Evolutionary conservation across 208 protist species (phyloP), one percentile per base, ranked within the genome.

Genomic region (Trypanosoma rangeli): DNA sequence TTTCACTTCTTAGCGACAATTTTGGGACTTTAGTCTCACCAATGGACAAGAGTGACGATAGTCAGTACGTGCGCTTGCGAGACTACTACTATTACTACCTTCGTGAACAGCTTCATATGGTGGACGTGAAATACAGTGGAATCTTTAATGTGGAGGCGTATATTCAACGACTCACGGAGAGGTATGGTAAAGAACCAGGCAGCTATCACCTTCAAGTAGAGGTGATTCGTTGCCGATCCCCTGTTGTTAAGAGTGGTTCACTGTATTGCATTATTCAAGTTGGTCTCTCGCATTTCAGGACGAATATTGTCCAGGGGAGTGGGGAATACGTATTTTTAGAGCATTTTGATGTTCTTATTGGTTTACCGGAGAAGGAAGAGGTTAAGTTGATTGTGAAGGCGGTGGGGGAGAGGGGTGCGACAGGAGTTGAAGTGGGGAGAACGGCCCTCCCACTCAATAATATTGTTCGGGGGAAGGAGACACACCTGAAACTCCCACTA

Each of bases 71-170:
- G 5, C 80, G 87, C 13, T 57, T 95, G 64, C 66, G 77, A 46
- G 62, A 81, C 58, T 94, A 83, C 73, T 92, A 84, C 69, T 86
- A 79, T 64, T 93, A 87, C 70, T 94, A 95, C 73, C 42, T 86
- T 15, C 85, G 73, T 3, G 60, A 60, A 1, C 79, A 91, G 65
- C 68, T 95, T 33, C 78, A 78, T 31, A 79, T 68, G 64, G 82
- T 84, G 39, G 81, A 90, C 46, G 73, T 94, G 33, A 78, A 78
- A 53, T 93, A 84, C 74, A 77, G 80, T 16, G 84, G 68, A 24
- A 90, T 71, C 59, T 65, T 89, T 50, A 89, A 93, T 72, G 68
- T 91, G 28, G 81, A 87, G 18, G 80, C 78, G 18, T 83, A 90
- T 75, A 58, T 95, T 42, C 64, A 74, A 52, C 76, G 74, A 33